These are phyloP conservation scores for Neocucurbitaria cava DNA, from an alignment of 2,329 filamentous ascomycete genomes.

Conservation along the genomic window DNA sequence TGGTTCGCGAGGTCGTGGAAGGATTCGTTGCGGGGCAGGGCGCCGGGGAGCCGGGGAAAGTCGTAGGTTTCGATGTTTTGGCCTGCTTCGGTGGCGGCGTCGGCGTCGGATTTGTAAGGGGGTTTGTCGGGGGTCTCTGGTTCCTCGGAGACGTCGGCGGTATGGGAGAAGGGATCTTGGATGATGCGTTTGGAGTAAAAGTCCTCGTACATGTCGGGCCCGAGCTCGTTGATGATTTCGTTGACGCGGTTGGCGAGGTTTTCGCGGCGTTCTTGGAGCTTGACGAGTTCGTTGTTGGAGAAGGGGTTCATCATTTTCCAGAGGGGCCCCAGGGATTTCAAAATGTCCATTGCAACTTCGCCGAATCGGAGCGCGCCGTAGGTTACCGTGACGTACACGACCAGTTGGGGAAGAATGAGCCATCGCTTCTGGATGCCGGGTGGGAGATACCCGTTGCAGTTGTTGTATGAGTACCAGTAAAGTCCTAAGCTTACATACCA, in stretches of 20 bases:
- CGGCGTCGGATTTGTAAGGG: slow-evolving; percentile 23
- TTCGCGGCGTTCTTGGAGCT: slow-evolving; percentile 74
- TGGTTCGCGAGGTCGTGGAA: slow-evolving; percentile 89
- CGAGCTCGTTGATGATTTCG: slow-evolving; percentile 90
- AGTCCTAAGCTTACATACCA: slow-evolving; percentile 42
- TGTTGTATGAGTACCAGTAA: slow-evolving; percentile 60
- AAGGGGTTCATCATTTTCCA: slow-evolving; percentile 84
- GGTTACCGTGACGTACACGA: slow-evolving; percentile 85
- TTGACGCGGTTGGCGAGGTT: slow-evolving; percentile 84
- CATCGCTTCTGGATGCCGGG: slow-evolving; percentile 74
- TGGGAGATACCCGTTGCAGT: slow-evolving; percentile 82
- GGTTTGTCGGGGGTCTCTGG: slow-evolving; percentile 30
- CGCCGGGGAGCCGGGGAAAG: slow-evolving; percentile 33
- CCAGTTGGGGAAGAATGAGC: slow-evolving; percentile 71
- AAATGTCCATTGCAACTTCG: slow-evolving; percentile 98
- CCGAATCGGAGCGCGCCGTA: slow-evolving; percentile 94
- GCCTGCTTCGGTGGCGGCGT: slow-evolving; percentile 20
- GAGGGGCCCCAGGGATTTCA: slow-evolving; percentile 91
- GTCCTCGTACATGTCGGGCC: slow-evolving; percentile 96
- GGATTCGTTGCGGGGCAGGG: slow-evolving; percentile 81
- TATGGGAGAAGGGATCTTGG: slow-evolving; percentile 42
- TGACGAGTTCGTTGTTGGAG: slow-evolving; percentile 82
- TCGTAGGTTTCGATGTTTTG: slow-evolving; percentile 34
- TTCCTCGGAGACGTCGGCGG: slow-evolving; percentile 5
- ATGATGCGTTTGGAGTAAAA: slow-evolving; percentile 58